Evolutionary conservation across 768 basidiomycete genomes (phyloP).

Genomic region (Suillus subalutaceus): DNA sequence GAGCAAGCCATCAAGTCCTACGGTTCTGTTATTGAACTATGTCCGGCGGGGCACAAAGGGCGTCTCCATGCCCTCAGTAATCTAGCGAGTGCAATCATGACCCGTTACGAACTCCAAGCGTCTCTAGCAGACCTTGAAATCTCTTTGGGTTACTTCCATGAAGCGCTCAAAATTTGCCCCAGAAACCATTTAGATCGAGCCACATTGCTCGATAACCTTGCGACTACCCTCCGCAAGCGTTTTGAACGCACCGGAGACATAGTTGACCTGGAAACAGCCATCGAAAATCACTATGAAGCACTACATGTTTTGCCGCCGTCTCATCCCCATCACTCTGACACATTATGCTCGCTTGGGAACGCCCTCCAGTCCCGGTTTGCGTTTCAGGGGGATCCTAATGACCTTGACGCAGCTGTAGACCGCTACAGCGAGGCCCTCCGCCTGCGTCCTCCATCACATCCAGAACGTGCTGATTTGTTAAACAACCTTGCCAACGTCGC

Average conservation of each 20-base stretch:
- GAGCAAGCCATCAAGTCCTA: constrained; percentile 23
- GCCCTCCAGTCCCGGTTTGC: constrained; percentile 6
- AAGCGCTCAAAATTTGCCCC: constrained; percentile 13
- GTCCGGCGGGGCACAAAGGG: background rate
- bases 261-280: constrained; percentile 28
- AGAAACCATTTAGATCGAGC: constrained; percentile 9
- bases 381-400: constrained; percentile 5
- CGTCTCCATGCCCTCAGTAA: constrained; percentile 13
- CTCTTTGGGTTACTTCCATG: constrained; percentile 17
- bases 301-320: background rate
- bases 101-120: constrained; percentile 28
- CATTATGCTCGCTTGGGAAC: constrained; percentile 25
- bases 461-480: constrained; percentile 8
- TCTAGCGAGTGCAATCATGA: constrained; percentile 34
- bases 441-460: constrained; percentile 11
- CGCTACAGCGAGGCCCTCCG: constrained; percentile 11
- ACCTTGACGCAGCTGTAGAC: constrained; percentile 6
- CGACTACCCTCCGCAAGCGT: constrained; percentile 18
- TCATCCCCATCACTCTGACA: constrained; percentile 13
- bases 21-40: background rate
- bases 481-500: constrained; percentile 21
- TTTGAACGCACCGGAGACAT: constrained; percentile 23
- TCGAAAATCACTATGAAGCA: constrained; percentile 20
- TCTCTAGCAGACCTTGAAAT: constrained; percentile 21
- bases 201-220: constrained; percentile 16